These are phyloP conservation scores for Tolypocladium endophyticum DNA, from an alignment of 2,329 filamentous ascomycete species.

Conservation along the genomic window DNA sequence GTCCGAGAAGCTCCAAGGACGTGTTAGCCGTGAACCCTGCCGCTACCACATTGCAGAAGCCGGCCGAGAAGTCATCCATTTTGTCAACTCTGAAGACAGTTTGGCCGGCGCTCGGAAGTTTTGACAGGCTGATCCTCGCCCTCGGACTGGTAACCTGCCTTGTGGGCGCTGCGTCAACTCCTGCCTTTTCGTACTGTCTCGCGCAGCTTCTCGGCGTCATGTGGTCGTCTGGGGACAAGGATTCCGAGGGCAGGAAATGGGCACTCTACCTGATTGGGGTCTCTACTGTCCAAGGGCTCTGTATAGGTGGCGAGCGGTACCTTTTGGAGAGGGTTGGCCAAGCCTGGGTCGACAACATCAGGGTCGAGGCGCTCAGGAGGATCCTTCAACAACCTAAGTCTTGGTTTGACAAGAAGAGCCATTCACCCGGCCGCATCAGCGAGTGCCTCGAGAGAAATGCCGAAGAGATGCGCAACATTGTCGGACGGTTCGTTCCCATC, in stretches of 20 bases:
- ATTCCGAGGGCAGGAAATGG: constrained; percentile 49
- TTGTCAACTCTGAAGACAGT: constrained; percentile 40
- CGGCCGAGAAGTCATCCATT: constrained; percentile 8
- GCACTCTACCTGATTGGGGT: constrained; percentile 60
- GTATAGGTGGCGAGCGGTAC: constrained; percentile 58
- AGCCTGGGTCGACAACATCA: constrained; percentile 64
- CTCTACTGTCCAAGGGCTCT: constrained; percentile 53
- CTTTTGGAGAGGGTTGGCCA: constrained; percentile 63
- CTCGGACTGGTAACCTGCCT: constrained; percentile 51
- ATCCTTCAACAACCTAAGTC: constrained; percentile 65
- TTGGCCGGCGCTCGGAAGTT: constrained; percentile 50
- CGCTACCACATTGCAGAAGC: background rate
- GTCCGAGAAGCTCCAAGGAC: background rate
- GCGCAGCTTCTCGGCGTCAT: constrained; percentile 63
- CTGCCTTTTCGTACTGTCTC: constrained; percentile 67
- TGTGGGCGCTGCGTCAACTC: constrained; percentile 55
- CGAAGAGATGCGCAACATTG: constrained; percentile 77
- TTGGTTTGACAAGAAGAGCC: constrained; percentile 66
- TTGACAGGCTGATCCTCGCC: constrained; percentile 43
- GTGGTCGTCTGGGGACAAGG: constrained; percentile 40
- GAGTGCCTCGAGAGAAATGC: constrained; percentile 70
- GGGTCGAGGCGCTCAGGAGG: constrained; percentile 54
- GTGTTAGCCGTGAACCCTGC: background rate
- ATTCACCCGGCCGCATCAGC: constrained; percentile 52
- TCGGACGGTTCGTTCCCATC: constrained; percentile 67